Evolutionary conservation across 2,329 filamentous ascomycete genomes (phyloP).

Genomic region (Leptosphaerulina australis): DNA sequence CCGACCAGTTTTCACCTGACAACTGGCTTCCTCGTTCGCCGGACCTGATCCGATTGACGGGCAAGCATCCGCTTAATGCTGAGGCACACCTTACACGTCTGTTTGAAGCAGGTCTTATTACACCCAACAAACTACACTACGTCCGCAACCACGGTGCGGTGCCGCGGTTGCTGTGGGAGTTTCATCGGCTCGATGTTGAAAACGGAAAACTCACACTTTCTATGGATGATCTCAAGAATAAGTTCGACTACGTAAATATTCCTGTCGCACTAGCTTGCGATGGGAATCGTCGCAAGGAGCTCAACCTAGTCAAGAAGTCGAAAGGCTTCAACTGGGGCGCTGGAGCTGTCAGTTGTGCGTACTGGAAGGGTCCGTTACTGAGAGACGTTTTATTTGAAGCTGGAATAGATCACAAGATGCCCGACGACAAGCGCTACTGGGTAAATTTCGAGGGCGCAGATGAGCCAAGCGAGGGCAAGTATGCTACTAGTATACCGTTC

Average conservation of each 20-base stretch:
- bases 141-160: slow-evolving; percentile 62
- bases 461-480: slow-evolving; percentile 56
- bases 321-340: slow-evolving; percentile 64
- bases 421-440: slow-evolving; percentile 44
- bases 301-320: slow-evolving; percentile 58
- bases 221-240: slow-evolving; percentile 51
- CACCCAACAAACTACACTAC: slow-evolving; percentile 59
- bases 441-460: slow-evolving; percentile 60
- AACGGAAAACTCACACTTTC: slow-evolving; percentile 51
- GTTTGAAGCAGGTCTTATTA: slow-evolving; percentile 57
- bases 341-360: slow-evolving; percentile 59
- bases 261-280: slow-evolving; percentile 62
- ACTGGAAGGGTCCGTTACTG: slow-evolving; percentile 45
- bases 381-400: slow-evolving; percentile 57
- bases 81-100: slow-evolving; percentile 54
- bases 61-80: slow-evolving; percentile 61
- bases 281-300: slow-evolving; percentile 61
- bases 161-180: slow-evolving; percentile 58
- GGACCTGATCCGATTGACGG: slow-evolving; percentile 58
- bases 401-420: slow-evolving; percentile 35
- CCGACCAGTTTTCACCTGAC: slow-evolving; percentile 59
- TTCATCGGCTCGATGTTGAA: slow-evolving; percentile 55
- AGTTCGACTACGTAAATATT: slow-evolving; percentile 58
- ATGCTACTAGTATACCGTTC: slow-evolving; percentile 57
- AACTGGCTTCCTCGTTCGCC: slow-evolving; percentile 60